Evolutionary conservation across 2,329 filamentous ascomycete genomes (phyloP), one percentile per base, ranked within the genome.

Genomic region (Colletotrichum sp.): DNA sequence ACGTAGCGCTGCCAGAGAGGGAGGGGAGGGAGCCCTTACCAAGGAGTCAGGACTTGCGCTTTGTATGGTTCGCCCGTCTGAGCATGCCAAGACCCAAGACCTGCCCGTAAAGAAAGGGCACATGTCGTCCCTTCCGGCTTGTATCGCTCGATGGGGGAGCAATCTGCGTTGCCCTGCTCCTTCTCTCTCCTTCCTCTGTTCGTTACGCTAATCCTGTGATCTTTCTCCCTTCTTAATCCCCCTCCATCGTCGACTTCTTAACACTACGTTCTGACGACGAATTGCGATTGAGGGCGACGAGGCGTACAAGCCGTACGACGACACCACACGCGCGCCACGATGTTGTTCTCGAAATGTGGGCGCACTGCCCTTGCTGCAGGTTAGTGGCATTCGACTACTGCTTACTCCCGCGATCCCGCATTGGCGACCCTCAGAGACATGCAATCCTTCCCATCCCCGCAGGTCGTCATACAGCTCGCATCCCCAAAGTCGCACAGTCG

Each of bases 301-400:
- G 44, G 44, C n/a, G 44, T 52, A 22, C 49, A 19, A 27, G 27
- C 49, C 55, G n/a, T 11, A 55, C 27, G 49, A 30, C 8, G 44
- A 34, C 13, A 63, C 57, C 15, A 29, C 8, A 44, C 30, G 62
- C 64, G 15, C n/a, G 49, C 65, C 30, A 73, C 64, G 13, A 78
- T 78, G 77, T 29, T 78, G 52, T 73, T 78, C 44, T 77, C 75
- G 22, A 77, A 44, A 27, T 30, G 77, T 15, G 69, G 75, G 39
- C 71, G 63, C 36, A 65, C 59, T 62, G 77, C 65, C 29, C 75
- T 78, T 57, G 69, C 69, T 76, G 75, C 75, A 71, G 75, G 77
- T 78, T 52, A 71, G 71, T 78, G 65, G 29, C 52, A 49, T 19
- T 19, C 39, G 1, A 49, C 39, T 12, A 49, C 32, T 70, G 76